Conservation (phyloP, 2,329 filamentous ascomycete species). For the Dactylellina parvicollis region DNA sequence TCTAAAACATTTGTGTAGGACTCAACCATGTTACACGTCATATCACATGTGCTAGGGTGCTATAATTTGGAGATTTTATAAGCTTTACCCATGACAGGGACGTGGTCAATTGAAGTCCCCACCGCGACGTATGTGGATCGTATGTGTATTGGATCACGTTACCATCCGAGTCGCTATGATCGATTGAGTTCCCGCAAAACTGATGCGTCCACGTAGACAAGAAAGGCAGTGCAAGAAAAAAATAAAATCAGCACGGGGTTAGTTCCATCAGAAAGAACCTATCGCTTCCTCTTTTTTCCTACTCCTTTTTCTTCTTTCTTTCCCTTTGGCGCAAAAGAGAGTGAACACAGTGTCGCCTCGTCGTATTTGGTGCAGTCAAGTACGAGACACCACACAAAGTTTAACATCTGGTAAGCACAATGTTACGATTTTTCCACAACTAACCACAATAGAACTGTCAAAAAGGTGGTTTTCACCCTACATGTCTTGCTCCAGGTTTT, state of each 20-base stretch:
- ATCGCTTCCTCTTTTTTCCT: too few species aligned
- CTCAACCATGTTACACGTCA: constrained; percentile 48
- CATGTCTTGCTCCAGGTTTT: too few species aligned
- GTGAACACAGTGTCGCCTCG: background rate
- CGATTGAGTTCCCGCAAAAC: too few species aligned
- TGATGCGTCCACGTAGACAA: too few species aligned
- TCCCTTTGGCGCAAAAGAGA: background rate
- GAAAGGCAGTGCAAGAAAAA: too few species aligned
- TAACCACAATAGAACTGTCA: background rate
- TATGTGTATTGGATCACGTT: too few species aligned
- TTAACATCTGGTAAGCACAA: background rate
- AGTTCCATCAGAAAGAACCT: too few species aligned
- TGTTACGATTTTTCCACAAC: background rate
- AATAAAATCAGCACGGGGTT: too few species aligned
- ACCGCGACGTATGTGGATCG: too few species aligned
- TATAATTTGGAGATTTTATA: constrained; percentile 45
- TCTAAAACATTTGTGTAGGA: constrained; percentile 23
- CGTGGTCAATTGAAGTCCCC: too few species aligned
- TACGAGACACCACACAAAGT: background rate
- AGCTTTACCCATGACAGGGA: constrained; percentile 18
- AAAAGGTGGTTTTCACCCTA: background rate
- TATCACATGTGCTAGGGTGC: constrained; percentile 38
- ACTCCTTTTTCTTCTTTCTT: too few species aligned
- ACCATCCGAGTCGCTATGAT: too few species aligned
- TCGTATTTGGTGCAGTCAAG: background rate